Evolutionary conservation across 495 filamentous ascomycete species (phyloP), one percentile per base, ranked within the genome.

Genomic region (Aspergillus diversus): DNA sequence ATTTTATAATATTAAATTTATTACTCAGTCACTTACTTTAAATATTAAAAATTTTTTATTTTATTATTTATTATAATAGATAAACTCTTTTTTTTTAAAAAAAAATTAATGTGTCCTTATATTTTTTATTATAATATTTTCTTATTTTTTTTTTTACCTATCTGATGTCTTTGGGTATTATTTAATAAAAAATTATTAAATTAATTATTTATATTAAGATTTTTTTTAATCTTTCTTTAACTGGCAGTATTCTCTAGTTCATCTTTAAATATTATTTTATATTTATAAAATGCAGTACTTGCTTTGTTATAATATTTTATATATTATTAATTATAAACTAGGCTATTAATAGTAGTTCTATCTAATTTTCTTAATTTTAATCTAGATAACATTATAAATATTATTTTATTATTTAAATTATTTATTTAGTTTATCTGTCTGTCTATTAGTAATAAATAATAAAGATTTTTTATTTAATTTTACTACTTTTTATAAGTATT

Each of bases 131-230:
- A 46, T 27, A 46, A 47, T 46, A 46, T 46, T 27, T 16, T 42
- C 42, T 42, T 27, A 46, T 47, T 57, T 52, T 52, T 33, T 52
- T 5, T 52, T 52, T 52, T 31, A 33, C 15, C 6, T 57, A 57
- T 57, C n/a, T 27, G 15, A 55, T 39, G 4, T 33, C 33, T 33
- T 33, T 16, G 16, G 2, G 39, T 47, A 31, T 46, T 43, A 46
- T 57, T 43, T 32, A 46, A 42, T 42, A 56, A 7, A 34, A 54
- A n/a, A 33, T 13, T 17, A 13, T 16, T 57, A 57, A 32, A 57
- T 57, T 57, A 31, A 47, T 12, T 57, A 46, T 46, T 31, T 57
- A 46, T 43, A 17, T 46, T 47, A 57, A n/a, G n/a, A n/a, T n/a
- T n/a, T n/a, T n/a, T n/a, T n/a, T n/a, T n/a, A n/a, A n/a, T n/a